Percentiles rank a stretch among this genome's conserved stretches.
Conservation (phyloP, 768 basidiomycete genomes). For the Macrolepiota dolichaula region DNA sequence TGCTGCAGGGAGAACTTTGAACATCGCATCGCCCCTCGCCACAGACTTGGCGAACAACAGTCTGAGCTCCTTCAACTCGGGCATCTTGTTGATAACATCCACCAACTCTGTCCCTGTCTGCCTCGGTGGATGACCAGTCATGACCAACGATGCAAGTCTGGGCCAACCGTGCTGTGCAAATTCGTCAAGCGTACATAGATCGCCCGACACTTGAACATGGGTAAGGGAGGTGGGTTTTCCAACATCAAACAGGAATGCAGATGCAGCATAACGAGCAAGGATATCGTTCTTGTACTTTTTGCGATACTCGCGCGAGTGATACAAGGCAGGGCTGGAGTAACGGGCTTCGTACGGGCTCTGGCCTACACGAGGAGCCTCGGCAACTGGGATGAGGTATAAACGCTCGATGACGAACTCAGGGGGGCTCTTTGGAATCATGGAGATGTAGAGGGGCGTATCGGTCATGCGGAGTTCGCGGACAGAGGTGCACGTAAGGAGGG, state of each 20-base stretch:
- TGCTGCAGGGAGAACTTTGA: conserved; percentile 21
- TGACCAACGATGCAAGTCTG: conserved; percentile 31
- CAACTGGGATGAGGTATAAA: conserved; percentile 34
- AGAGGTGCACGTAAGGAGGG: conserved; percentile 29
- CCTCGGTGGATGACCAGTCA: conserved; percentile 36
- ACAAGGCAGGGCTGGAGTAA: conserved; percentile 28
- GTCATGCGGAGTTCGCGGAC: conserved; percentile 33
- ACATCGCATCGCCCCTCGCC: conserved; percentile 22
- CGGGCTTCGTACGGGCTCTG: conserved; percentile 37
- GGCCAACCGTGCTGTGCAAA: conserved; percentile 32
- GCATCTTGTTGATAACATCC: conserved; percentile 33
- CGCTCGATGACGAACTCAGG: conserved; percentile 28
- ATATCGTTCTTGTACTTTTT: conserved; percentile 33
- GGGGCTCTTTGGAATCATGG: conserved; percentile 29
- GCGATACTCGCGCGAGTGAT: conserved; percentile 36
- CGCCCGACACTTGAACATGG: conserved; percentile 36
- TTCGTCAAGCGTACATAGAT: conserved; percentile 28
- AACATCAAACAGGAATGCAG: conserved; percentile 27
- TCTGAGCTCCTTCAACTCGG: conserved; percentile 26
- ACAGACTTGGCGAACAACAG: conserved; percentile 27
- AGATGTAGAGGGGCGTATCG: conserved; percentile 37
- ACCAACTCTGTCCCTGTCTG: conserved; percentile 24
- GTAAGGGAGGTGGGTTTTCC: conserved; percentile 26
- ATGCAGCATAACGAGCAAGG: conserved; percentile 26
- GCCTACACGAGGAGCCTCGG: conserved; percentile 36